Percentiles rank a stretch among this genome's conserved stretches.
These are phyloP conservation scores for Leccinum obscurum DNA, from an alignment of 768 basidiomycete genomes.

Conservation along the genomic window DNA sequence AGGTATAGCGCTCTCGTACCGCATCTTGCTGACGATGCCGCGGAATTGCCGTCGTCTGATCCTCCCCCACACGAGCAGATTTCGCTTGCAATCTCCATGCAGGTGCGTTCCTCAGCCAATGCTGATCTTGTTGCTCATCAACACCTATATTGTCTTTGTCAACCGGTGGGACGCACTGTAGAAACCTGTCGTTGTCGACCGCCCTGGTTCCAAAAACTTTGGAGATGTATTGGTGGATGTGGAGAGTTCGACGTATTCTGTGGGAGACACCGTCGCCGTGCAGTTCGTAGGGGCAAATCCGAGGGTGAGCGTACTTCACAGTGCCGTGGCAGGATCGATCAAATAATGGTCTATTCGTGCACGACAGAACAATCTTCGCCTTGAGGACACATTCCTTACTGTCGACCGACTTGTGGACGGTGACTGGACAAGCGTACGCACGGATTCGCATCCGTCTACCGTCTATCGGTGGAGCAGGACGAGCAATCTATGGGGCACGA, in stretches of 20 bases:
- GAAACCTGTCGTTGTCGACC: conserved; percentile 65
- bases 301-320: conserved; percentile 45
- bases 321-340: neutral
- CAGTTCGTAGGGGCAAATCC: conserved; percentile 79
- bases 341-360: too few species aligned
- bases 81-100: conserved; percentile 65
- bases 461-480: too few species aligned
- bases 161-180: conserved; percentile 20
- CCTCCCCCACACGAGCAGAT: conserved; percentile 64
- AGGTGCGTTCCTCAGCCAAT: conserved; percentile 36
- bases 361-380: conserved; percentile 68
- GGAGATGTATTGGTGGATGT: conserved; percentile 64
- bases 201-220: conserved; percentile 54
- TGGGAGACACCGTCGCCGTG: conserved; percentile 58
- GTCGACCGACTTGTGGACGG: conserved; percentile 51
- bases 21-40: conserved; percentile 52
- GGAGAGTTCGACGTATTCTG: conserved; percentile 45
- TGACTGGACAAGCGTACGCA: too few species aligned
- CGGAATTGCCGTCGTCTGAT: conserved; percentile 57
- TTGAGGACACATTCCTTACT: conserved; percentile 71
- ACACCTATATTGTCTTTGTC: neutral
- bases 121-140: neutral
- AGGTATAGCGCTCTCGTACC: conserved; percentile 68
- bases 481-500: too few species aligned
- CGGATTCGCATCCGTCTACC: too few species aligned